Base-by-base conservation (phyloP, 2,329 filamentous ascomycete genomes). In the Epichloe glyceriae region DNA sequence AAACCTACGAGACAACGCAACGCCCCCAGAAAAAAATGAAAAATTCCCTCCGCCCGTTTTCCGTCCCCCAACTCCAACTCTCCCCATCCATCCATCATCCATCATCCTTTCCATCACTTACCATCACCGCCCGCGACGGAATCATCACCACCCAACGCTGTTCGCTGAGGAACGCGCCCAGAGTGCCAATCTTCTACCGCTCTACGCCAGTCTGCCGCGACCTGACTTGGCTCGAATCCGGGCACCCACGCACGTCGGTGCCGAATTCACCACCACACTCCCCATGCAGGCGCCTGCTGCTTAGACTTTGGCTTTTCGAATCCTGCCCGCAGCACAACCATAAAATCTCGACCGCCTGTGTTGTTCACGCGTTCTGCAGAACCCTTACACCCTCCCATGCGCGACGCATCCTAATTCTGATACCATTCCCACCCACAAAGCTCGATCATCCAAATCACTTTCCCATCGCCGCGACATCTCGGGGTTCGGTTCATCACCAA, bases 1-100 rank as follows among this genome's bases (percentile, higher is more conserved):
- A 63, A 65, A 57, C 59, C 58, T 61, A 61, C 64, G 61, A 67
- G 64, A 67, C 63, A 67, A 57, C 58, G 53, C 56, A 58, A 53
- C 54, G 48, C 55, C 57, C 61, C 62, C 58, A 58, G 56, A 59
- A 57, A 57, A 57, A 49, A 62, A 58, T 61, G 59, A 57, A 59
- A 62, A 61, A 61, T 58, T 55, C 59, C 60, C 56, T 62, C 60
- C 57, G 56, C 50, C 54, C 53, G 55, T 51, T 43, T 54, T 54
- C 49, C 53, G 56, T 60, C 57, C 58, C 55, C 60, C 57, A 30
- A 30, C 30, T 30, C 30, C 54, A 55, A 52, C 54, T 48, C 51
- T 53, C 46, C 52, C 50, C 49, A 46, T 50, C 50, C 49, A 46
- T 50, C 51, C 54, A 51, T 53, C 55, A 54, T 56, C 53, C 57